Evolutionary conservation across 805 yeast genomes (phyloP), one percentile per base, ranked within the genome.

Genomic region (Komagataella phaffii): DNA sequence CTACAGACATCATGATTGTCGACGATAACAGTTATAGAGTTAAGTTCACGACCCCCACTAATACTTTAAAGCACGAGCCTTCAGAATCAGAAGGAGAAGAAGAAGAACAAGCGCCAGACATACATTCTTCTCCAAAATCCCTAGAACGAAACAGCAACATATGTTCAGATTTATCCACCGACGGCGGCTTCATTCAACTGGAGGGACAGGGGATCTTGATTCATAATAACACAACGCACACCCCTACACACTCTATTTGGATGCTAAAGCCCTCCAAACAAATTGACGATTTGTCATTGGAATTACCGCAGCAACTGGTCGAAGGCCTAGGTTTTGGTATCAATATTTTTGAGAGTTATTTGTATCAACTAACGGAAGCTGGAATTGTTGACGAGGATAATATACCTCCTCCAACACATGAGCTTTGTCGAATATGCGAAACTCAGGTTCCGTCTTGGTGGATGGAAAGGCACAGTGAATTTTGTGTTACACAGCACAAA

Each of bases 121-220:
- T 47, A 12, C 40, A 19, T 3, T n/a, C 24, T 7, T 45, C 47
- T 45, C 30, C 40, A 10, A 30, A 30, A 30, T 30, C 40, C 6
- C 14, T 5, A 30, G 40, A 30, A 10, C 40, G 40, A 30, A 8
- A 17, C 24, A 24, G 24, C 18, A 43, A 43, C 21, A 12, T 36
- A 18, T 43, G 21, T 12, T 66, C 71, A 10, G 58, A 70, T 1
- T 55, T 74, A n/a, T 67, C 77, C 0, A 80, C 82, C 17, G 80
- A 81, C 58, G 85, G 84, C 6, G 79, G 75, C 7, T 67, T 76
- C 14, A 76, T 83, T 7, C 91, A 87, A 57, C 69, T 90, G 45
- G 98, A 91, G 64, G 98, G 96, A 0, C 97, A 91, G 61, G 99
- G 99, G 2, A 83, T 93, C 7, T 64, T 91, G 18, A 83, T 93